phyloP scores from a whole-genome alignment of 1,139 yeast species.

The Blastobotrys capitulatus region DNA sequence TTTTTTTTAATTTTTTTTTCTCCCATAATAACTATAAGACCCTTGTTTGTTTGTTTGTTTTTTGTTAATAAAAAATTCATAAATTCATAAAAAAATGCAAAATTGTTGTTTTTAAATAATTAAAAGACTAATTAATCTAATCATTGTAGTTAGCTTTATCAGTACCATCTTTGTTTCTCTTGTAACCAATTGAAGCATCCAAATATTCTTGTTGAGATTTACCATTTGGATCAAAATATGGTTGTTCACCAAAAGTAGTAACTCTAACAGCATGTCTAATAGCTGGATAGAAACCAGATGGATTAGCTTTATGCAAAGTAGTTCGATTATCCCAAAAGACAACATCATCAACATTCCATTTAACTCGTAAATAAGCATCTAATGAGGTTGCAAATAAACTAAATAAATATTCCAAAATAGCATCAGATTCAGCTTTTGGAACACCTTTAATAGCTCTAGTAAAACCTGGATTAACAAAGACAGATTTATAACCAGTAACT shows the following conservation, averaged over 20 bases:
- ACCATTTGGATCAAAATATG: slow-evolving; percentile 27
- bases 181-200: slow-evolving; percentile 21
- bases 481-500: slow-evolving; percentile 54
- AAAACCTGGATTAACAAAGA: slow-evolving; percentile 57
- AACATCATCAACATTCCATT: slow-evolving; percentile 55
- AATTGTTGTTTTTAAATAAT: too few relatives aligned
- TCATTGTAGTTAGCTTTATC: slow-evolving; percentile 30
- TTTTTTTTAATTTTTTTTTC: too few relatives aligned
- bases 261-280: slow-evolving; percentile 65
- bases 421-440: slow-evolving; percentile 58
- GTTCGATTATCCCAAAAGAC: slow-evolving; percentile 73
- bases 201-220: slow-evolving; percentile 26
- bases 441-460: slow-evolving; percentile 58
- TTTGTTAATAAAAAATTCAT: too few relatives aligned
- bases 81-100: too few relatives aligned
- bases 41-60: too few relatives aligned
- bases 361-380: slow-evolving; percentile 52
- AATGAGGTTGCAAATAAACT: slow-evolving; percentile 47
- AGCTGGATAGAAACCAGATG: slow-evolving; percentile 39
- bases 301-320: slow-evolving; percentile 57
- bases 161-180: slow-evolving; percentile 24
- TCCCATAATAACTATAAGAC: too few relatives aligned
- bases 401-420: slow-evolving; percentile 48
- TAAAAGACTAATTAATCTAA: too few relatives aligned
- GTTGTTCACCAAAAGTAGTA: slow-evolving; percentile 54